Conservation (phyloP, 257 asterid species). For the Asclepias syriaca region DNA sequence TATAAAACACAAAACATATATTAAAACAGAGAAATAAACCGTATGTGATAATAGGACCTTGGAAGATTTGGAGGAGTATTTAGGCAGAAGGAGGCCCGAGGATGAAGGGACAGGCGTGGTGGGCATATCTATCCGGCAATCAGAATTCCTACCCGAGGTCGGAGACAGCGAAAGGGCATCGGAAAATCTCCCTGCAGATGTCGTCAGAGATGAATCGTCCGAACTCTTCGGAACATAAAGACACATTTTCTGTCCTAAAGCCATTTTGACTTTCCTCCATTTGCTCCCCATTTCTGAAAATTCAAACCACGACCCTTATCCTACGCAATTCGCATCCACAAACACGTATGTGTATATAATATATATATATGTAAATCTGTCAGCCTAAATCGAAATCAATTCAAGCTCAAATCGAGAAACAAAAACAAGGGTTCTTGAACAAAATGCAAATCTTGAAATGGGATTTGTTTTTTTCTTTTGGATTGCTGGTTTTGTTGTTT, state of each 20-base stretch:
- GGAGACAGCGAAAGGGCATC: constrained; percentile 36
- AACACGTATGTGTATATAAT: constrained; percentile 9
- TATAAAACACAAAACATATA: not conserved
- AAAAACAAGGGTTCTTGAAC: constrained; percentile 30
- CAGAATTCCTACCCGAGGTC: constrained; percentile 31
- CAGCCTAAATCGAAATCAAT: not conserved
- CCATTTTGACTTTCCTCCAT: constrained; percentile 74
- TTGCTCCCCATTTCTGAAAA: constrained; percentile 49
- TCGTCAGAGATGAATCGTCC: constrained; percentile 34
- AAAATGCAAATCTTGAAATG: constrained; percentile 14
- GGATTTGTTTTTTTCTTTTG: not conserved
- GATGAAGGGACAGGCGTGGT: constrained; percentile 75
- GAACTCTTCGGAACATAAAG: constrained; percentile 43
- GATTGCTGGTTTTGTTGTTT: constrained; percentile 5
- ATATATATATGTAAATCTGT: not conserved
- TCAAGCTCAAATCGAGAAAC: not conserved
- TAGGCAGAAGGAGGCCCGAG: constrained; percentile 58
- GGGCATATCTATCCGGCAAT: constrained; percentile 38
- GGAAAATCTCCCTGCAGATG: constrained; percentile 29
- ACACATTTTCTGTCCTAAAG: constrained; percentile 63
- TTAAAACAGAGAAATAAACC: not conserved
- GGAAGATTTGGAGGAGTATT: constrained; percentile 41
- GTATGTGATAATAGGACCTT: constrained; percentile 34
- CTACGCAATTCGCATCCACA: not conserved
- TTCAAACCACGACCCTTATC: not conserved